phyloP scores from a whole-genome alignment of 768 basidiomycete species.

The Hypholoma sublateritium region DNA sequence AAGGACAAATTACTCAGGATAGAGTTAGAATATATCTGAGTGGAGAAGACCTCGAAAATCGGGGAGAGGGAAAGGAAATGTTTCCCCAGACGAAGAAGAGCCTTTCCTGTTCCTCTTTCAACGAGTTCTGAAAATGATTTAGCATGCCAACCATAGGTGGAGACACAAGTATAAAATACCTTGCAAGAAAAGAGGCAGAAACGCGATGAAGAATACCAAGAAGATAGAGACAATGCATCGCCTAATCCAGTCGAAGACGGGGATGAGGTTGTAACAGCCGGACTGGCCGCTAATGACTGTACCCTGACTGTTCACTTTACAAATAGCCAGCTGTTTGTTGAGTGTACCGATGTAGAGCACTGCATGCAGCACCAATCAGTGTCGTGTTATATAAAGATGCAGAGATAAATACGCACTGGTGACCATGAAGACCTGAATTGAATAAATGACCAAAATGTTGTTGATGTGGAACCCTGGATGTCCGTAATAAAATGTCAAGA shows the following conservation, averaged over 20 bases:
- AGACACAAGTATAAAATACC: slow-evolving; percentile 47
- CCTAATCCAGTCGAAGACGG: slow-evolving; percentile 97
- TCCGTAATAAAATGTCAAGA: slow-evolving; percentile 99
- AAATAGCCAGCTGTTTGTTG: slow-evolving; percentile 90
- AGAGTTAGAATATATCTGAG: slow-evolving; percentile 96
- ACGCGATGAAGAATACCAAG: slow-evolving; percentile 98
- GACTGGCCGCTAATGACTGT: slow-evolving; percentile 82
- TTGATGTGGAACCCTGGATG: slow-evolving; percentile 99
- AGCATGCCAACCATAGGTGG: background rate
- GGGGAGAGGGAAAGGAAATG: slow-evolving; percentile 98
- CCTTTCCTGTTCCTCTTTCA: slow-evolving; percentile 94
- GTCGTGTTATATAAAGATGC: slow-evolving; percentile 2
- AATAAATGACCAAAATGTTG: slow-evolving; percentile 98
- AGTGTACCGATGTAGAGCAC: slow-evolving; percentile 95
- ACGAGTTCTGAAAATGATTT: slow-evolving; percentile 67
- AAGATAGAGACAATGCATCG: slow-evolving; percentile 97
- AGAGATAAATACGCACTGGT: slow-evolving; percentile 58
- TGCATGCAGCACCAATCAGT: slow-evolving; percentile 23
- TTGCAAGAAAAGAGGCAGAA: slow-evolving; percentile 95
- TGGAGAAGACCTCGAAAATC: slow-evolving; percentile 98
- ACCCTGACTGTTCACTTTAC: slow-evolving; percentile 77
- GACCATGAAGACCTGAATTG: slow-evolving; percentile 97
- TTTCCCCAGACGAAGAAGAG: slow-evolving; percentile 89
- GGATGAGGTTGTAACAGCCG: slow-evolving; percentile 94
- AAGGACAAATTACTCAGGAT: slow-evolving; percentile 96